Evolutionary conservation across 768 basidiomycete species (phyloP).

Genomic region (Leccinellum rugosiceps): DNA sequence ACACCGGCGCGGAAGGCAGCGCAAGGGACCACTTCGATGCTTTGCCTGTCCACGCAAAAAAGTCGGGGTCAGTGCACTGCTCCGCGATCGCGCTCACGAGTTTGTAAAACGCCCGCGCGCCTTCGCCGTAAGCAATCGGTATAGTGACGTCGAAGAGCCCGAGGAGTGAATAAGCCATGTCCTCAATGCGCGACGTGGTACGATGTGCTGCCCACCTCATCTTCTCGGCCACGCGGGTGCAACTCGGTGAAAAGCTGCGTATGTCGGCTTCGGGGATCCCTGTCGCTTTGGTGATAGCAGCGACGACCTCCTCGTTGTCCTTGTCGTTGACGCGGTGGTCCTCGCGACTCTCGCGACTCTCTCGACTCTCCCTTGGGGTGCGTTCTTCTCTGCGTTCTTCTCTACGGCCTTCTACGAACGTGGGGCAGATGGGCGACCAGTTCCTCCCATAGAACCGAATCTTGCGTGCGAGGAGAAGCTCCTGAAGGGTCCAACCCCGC

Average conservation of each 20-base stretch:
- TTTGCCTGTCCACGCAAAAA: slow-evolving; percentile 23
- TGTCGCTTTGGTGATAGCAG: slow-evolving; percentile 15
- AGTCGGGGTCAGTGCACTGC: slow-evolving; percentile 17
- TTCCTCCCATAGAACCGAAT: slow-evolving; percentile 24
- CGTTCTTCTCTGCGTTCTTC: slow-evolving; percentile 19
- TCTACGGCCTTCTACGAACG: slow-evolving; percentile 10
- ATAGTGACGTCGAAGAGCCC: slow-evolving; percentile 23
- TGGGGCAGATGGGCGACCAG: slow-evolving; percentile 23
- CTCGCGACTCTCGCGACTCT: slow-evolving; percentile 1
- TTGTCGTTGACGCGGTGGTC: slow-evolving; percentile 25
- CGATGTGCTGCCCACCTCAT: slow-evolving; percentile 26
- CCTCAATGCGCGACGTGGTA: slow-evolving; percentile 20
- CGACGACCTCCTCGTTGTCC: slow-evolving; percentile 15
- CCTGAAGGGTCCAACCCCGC: slow-evolving; percentile 22
- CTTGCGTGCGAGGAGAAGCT: slow-evolving; percentile 22
- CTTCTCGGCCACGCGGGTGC: slow-evolving; percentile 20
- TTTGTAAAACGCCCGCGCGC: slow-evolving; percentile 20
- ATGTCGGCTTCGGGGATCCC: slow-evolving; percentile 22
- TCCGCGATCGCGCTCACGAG: slow-evolving; percentile 17
- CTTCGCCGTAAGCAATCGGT: slow-evolving; percentile 24
- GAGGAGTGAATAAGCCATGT: slow-evolving; percentile 24
- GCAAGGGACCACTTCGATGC: slow-evolving; percentile 25
- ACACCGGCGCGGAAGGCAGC: slow-evolving; percentile 21
- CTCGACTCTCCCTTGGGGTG: not conserved
- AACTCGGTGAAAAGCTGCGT: slow-evolving; percentile 18